Evolutionary conservation across 2,329 filamentous ascomycete genomes (phyloP).

Genomic region (Parafenestella ontariensis): DNA sequence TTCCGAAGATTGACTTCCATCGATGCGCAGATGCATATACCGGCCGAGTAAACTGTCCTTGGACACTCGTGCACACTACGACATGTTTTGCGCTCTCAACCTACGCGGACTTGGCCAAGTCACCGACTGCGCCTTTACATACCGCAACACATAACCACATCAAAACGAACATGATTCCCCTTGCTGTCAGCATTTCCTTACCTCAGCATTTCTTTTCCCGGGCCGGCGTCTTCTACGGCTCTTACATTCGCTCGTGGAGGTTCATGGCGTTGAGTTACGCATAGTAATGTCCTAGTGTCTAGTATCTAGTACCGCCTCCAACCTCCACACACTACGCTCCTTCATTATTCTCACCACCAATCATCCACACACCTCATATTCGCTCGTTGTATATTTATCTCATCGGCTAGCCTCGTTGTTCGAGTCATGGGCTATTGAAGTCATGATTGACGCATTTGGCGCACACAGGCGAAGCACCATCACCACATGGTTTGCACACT

Average conservation of each 20-base stretch:
- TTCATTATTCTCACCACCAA: constrained; percentile 1
- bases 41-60: background rate
- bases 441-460: constrained; percentile 17
- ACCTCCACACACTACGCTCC: constrained; percentile 26
- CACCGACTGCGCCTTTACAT: background rate
- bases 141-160: background rate
- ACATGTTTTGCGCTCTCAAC: background rate
- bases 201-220: constrained; percentile 7
- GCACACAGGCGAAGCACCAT: constrained; percentile 4
- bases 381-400: constrained; percentile 21
- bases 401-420: constrained; percentile 6
- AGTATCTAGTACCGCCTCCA: constrained; percentile 32
- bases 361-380: constrained; percentile 6
- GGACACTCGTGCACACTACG: background rate
- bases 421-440: constrained; percentile 11
- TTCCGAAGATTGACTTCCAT: too few species aligned
- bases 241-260: constrained; percentile 24
- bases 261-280: constrained; percentile 34
- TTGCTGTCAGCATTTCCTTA: constrained; percentile 11
- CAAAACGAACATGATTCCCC: constrained; percentile 5
- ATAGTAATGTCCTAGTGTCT: constrained; percentile 44
- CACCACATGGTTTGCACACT: background rate
- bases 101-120: background rate
- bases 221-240: constrained; percentile 8
- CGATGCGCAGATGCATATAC: too few species aligned